phyloP scores from a whole-genome alignment of 305 asterid species.

The Fraxinus albicans region DNA sequence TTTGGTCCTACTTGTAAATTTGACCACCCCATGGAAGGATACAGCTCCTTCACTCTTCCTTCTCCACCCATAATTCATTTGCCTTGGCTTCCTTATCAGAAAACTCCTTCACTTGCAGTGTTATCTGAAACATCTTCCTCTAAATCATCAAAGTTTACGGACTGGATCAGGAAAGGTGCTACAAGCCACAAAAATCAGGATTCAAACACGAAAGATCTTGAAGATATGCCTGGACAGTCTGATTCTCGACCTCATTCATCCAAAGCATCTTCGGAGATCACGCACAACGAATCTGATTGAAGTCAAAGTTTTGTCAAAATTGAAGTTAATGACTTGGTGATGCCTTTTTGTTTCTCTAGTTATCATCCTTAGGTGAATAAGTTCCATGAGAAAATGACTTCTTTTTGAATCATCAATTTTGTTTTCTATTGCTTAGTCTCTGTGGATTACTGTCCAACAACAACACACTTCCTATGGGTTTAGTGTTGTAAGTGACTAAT shows the following conservation, averaged over 20 bases:
- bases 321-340: slow-evolving; percentile 20
- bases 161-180: slow-evolving; percentile 45
- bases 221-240: slow-evolving; percentile 29
- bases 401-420: not conserved
- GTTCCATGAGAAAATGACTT: not conserved
- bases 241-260: slow-evolving; percentile 38
- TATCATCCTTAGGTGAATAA: slow-evolving; percentile 10
- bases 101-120: slow-evolving; percentile 19
- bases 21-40: slow-evolving; percentile 64
- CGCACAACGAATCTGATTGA: slow-evolving; percentile 32
- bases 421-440: not conserved
- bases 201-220: slow-evolving; percentile 23
- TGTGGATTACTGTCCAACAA: not conserved
- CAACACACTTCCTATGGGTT: not conserved
- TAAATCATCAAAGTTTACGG: slow-evolving; percentile 30
- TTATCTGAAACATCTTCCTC: slow-evolving; percentile 31
- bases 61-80: slow-evolving; percentile 34
- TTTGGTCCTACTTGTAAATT: slow-evolving; percentile 61
- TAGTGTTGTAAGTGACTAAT: not conserved
- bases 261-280: slow-evolving; percentile 36
- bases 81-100: slow-evolving; percentile 31
- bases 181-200: slow-evolving; percentile 27
- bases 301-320: slow-evolving; percentile 30
- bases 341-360: slow-evolving; percentile 18
- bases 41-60: slow-evolving; percentile 38